phyloP scores from a whole-genome alignment of 345 rosid species.

The Cardamine resedifolia region DNA sequence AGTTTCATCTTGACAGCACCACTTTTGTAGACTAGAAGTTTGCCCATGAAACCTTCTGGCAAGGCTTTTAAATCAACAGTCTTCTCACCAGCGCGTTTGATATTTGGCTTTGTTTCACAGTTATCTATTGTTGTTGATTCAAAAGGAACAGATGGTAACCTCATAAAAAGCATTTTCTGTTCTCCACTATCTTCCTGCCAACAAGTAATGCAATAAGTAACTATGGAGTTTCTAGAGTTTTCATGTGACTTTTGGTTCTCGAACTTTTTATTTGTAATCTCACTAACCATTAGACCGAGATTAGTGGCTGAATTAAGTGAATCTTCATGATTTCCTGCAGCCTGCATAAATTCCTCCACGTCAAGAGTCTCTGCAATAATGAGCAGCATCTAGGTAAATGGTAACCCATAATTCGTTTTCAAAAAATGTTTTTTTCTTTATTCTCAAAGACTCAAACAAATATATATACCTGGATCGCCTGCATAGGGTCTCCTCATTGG shows the following conservation, averaged over 20 bases:
- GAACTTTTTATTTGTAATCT: slow-evolving; percentile 4
- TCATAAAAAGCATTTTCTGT: slow-evolving; percentile 60
- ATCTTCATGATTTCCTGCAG: slow-evolving; percentile 45
- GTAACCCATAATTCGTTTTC: background rate
- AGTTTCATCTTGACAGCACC: slow-evolving; percentile 86
- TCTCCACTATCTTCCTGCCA: slow-evolving; percentile 68
- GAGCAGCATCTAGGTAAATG: slow-evolving; percentile 12
- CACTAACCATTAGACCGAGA: slow-evolving; percentile 64
- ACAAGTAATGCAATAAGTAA: slow-evolving; percentile 18
- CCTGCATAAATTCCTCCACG: slow-evolving; percentile 65
- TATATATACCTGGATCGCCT: slow-evolving; percentile 72
- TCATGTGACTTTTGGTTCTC: background rate
- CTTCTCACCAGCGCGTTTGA: background rate
- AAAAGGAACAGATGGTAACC: slow-evolving; percentile 67
- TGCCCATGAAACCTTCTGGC: slow-evolving; percentile 81
- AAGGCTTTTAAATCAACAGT: slow-evolving; percentile 45
- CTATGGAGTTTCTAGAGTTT: background rate
- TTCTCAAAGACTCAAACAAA: slow-evolving; percentile 15
- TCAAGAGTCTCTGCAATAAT: slow-evolving; percentile 62
- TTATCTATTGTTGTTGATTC: slow-evolving; percentile 40
- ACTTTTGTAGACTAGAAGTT: slow-evolving; percentile 76
- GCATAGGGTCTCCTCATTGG: slow-evolving; percentile 78
- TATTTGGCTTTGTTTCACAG: slow-evolving; percentile 34
- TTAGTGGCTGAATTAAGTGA: slow-evolving; percentile 46
- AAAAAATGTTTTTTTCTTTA: background rate